These are phyloP conservation scores for Globisporangium nunn DNA, from an alignment of 352 stramenopile genomes.

Conservation along the genomic window DNA sequence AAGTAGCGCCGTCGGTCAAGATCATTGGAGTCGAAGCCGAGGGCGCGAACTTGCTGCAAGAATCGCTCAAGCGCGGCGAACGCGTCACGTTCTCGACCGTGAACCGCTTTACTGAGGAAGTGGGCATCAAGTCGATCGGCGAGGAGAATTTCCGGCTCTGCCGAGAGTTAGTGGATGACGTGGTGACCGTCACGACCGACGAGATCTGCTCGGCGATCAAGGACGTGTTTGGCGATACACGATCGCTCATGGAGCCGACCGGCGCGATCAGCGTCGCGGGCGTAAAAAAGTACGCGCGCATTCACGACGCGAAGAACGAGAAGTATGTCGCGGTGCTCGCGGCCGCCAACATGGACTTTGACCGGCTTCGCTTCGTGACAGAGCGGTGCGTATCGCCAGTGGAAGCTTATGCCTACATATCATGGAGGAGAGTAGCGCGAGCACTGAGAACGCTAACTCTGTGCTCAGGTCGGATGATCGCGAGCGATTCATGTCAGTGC, in stretches of 20 bases:
- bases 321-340: conserved; percentile 94
- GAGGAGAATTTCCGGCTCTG: conserved; percentile 95
- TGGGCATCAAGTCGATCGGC: conserved; percentile 91
- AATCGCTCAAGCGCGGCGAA: conserved; percentile 74
- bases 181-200: conserved; percentile 96
- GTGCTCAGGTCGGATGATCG: conserved; percentile 82
- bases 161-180: conserved; percentile 92
- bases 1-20: conserved; percentile 83
- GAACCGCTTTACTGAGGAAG: conserved; percentile 97
- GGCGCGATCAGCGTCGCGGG: conserved; percentile 94
- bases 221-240: conserved; percentile 90
- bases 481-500: conserved; percentile 93
- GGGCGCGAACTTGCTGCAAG: conserved; percentile 93
- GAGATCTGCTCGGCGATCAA: conserved; percentile 93
- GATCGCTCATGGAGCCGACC: conserved; percentile 92
- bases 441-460: background rate
- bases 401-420: background rate
- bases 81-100: conserved; percentile 88
- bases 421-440: too few species aligned
- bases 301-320: conserved; percentile 36
- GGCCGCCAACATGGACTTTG: conserved; percentile 99
- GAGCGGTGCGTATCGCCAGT: conserved; percentile 25
- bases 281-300: conserved; percentile 90
- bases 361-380: conserved; percentile 95
- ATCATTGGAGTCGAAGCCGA: conserved; percentile 96